A percentile compares a stretch with the other conserved stretches of the same genome.
Evolutionary conservation across 176 grass and related monocot genomes (phyloP).

Genomic region (Cenchrus americanus): DNA sequence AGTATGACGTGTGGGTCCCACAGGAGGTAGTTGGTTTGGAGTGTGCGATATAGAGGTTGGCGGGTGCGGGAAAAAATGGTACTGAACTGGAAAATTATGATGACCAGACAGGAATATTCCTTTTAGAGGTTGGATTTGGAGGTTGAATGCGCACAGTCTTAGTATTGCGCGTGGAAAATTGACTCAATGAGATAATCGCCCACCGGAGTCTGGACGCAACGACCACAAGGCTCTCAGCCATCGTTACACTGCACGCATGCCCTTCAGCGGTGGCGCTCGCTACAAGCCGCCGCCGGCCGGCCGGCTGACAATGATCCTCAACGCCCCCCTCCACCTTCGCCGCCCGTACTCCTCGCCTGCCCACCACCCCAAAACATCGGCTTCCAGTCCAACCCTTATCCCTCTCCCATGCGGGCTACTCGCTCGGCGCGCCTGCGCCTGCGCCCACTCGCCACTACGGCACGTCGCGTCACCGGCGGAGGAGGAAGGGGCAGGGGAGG

Average conservation of each 20-base stretch:
- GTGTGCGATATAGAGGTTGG: too few relatives aligned
- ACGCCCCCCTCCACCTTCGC: neutral
- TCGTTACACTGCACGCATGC: neutral
- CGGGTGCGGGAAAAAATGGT: too few relatives aligned
- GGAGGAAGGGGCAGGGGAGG: neutral
- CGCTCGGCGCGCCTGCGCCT: slow-evolving; percentile 6
- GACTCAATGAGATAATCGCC: neutral
- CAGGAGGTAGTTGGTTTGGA: too few relatives aligned
- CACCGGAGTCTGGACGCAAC: neutral
- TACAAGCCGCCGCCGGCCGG: neutral
- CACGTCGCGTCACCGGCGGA: slow-evolving; percentile 27
- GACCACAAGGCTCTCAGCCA: neutral
- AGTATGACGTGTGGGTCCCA: too few relatives aligned
- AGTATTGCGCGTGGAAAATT: too few relatives aligned
- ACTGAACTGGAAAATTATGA: too few relatives aligned
- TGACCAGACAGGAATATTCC: too few relatives aligned
- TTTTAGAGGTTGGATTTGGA: too few relatives aligned
- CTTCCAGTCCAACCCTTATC: neutral
- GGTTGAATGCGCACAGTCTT: too few relatives aligned
- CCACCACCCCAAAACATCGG: neutral
- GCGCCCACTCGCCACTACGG: slow-evolving; percentile 29
- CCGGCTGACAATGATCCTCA: slow-evolving; percentile 7
- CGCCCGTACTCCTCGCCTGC: neutral
- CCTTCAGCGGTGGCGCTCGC: neutral
- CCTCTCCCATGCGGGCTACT: neutral